Conservation (phyloP, 805 yeast species). For the Candida dajiaensis region DNA sequence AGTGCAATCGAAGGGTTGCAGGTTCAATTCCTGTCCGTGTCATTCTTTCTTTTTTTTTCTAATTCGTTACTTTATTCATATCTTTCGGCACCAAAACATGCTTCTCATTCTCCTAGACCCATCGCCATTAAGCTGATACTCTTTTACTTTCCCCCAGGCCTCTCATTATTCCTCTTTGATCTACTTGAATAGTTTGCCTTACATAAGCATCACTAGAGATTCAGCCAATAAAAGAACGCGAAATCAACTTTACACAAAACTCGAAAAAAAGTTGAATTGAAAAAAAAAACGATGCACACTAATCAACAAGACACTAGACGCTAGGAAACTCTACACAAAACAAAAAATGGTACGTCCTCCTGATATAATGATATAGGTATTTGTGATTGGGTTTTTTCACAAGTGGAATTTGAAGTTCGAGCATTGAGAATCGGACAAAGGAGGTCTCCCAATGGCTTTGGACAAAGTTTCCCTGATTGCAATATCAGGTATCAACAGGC, state of each 20-base stretch:
- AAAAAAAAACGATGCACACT: not conserved
- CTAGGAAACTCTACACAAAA: not conserved
- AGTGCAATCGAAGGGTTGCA: slow-evolving; percentile 73
- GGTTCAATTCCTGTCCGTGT: slow-evolving; percentile 86
- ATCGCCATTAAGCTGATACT: not conserved
- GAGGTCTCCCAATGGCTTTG: too few relatives aligned
- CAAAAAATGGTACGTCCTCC: not conserved
- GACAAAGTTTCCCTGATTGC: too few relatives aligned
- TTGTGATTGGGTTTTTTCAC: not conserved
- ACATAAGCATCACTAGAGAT: not conserved
- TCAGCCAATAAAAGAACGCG: slow-evolving; percentile 13
- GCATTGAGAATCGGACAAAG: not conserved
- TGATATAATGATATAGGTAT: not conserved
- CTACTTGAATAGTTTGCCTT: not conserved
- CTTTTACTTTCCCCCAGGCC: not conserved
- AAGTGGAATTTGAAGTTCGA: not conserved
- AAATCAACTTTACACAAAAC: slow-evolving; percentile 13
- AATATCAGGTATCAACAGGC: too few relatives aligned
- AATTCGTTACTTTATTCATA: not conserved
- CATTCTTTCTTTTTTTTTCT: slow-evolving; percentile 35
- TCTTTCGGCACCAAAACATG: not conserved
- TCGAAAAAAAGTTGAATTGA: slow-evolving; percentile 6
- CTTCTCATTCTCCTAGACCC: not conserved
- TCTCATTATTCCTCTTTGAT: not conserved
- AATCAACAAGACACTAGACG: not conserved